phyloP scores from a whole-genome alignment of 2,329 filamentous ascomycete genomes.

The Aspergillus transmontanensis region DNA sequence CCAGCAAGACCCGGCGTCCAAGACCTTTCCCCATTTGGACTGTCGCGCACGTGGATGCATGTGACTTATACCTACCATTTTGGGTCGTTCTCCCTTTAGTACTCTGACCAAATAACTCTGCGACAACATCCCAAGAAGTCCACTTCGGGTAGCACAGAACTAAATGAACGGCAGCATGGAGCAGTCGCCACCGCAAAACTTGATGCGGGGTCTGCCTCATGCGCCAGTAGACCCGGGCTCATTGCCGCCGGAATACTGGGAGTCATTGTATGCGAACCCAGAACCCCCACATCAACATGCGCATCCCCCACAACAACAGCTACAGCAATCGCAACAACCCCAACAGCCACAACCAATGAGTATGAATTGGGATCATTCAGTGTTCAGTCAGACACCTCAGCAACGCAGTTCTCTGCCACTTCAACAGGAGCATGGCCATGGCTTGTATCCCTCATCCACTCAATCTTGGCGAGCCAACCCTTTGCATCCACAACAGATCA shows the following conservation, averaged over 20 bases:
- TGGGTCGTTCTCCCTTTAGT: conserved; percentile 2
- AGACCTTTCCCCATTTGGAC: conserved; percentile 17
- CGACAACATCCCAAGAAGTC: background rate
- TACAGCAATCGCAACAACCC: conserved; percentile 24
- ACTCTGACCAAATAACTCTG: background rate
- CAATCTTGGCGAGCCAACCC: conserved; percentile 38
- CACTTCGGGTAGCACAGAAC: background rate
- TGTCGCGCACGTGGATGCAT: conserved; percentile 23
- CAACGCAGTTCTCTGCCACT: conserved; percentile 25
- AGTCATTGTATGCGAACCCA: conserved; percentile 31
- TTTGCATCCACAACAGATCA: conserved; percentile 29
- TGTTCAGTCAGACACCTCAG: conserved; percentile 33
- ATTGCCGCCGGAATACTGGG: conserved; percentile 43
- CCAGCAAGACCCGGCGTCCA: conserved; percentile 1
- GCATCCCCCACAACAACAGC: conserved; percentile 27
- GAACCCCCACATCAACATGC: conserved; percentile 31
- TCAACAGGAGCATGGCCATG: conserved; percentile 33
- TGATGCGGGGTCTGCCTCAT: conserved; percentile 33
- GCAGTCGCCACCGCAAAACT: conserved; percentile 33
- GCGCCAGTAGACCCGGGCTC: conserved; percentile 29
- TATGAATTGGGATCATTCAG: conserved; percentile 42
- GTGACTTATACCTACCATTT: conserved; percentile 17
- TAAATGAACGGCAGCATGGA: conserved; percentile 34
- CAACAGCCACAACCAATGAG: conserved; percentile 31
- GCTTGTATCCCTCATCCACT: conserved; percentile 32